A percentile compares a stretch with the other conserved stretches of the same genome.
Evolutionary conservation across 2,329 filamentous ascomycete genomes (phyloP).

Genomic region (Cytospora leucostoma): DNA sequence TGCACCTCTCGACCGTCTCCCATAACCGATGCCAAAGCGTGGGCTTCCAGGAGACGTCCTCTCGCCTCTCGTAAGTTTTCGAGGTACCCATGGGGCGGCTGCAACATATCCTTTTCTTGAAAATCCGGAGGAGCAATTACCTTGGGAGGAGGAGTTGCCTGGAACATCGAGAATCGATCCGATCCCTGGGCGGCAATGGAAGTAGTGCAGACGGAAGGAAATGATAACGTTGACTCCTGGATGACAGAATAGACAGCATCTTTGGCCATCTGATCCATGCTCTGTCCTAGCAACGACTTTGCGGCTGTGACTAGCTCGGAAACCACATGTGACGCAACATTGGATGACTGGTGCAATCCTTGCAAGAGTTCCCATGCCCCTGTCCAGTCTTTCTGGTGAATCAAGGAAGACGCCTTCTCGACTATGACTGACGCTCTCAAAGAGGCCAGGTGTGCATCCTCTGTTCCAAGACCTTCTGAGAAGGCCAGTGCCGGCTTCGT

Average conservation of each 20-base stretch:
- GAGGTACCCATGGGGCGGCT: constrained; percentile 49
- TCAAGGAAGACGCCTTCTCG: constrained; percentile 47
- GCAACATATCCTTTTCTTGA: constrained; percentile 26
- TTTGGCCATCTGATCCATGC: constrained; percentile 69
- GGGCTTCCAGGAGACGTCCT: constrained; percentile 64
- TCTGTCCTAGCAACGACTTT: constrained; percentile 67
- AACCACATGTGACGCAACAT: constrained; percentile 40
- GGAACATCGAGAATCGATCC: constrained; percentile 40
- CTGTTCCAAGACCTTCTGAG: constrained; percentile 31
- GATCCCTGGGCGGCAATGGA: constrained; percentile 41
- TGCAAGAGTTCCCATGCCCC: constrained; percentile 32
- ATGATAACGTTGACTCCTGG: constrained; percentile 88
- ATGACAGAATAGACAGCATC: constrained; percentile 88
- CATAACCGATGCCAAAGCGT: constrained; percentile 55
- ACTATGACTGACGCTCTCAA: constrained; percentile 44
- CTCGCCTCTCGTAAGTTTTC: constrained; percentile 66
- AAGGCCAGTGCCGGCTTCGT: constrained; percentile 19
- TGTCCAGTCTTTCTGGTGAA: constrained; percentile 57
- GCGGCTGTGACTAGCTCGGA: constrained; percentile 61
- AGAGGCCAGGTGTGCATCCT: constrained; percentile 40
- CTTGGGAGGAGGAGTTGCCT: constrained; percentile 41
- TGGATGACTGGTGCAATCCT: constrained; percentile 20
- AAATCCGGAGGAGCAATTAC: background rate
- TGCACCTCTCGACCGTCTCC: constrained; percentile 63
- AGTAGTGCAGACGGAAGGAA: constrained; percentile 64